Evolutionary conservation across 495 filamentous ascomycete genomes (phyloP).

Genomic region (Aspergillus wentii): DNA sequence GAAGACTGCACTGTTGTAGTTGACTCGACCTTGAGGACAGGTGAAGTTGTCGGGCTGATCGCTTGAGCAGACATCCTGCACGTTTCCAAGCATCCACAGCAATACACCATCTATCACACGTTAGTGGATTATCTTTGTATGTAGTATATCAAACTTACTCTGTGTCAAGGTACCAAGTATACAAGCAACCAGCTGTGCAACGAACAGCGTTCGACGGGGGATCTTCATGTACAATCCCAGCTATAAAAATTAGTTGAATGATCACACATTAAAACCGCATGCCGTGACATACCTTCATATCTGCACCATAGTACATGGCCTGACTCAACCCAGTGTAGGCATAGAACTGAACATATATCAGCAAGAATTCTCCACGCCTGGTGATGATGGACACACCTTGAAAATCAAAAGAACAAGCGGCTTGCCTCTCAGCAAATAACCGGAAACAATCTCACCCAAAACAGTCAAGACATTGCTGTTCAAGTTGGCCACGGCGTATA

Average conservation of each 20-base stretch:
- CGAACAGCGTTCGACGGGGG: slow-evolving; percentile 69
- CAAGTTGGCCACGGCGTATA: slow-evolving; percentile 80
- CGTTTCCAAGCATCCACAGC: slow-evolving; percentile 83
- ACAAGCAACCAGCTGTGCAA: slow-evolving; percentile 76
- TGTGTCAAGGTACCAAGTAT: slow-evolving; percentile 75
- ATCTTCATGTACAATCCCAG: slow-evolving; percentile 94
- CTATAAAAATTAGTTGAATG: slow-evolving; percentile 20
- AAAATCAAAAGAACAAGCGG: slow-evolving; percentile 87
- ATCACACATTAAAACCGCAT: no score
- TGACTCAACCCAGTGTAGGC: slow-evolving; percentile 76
- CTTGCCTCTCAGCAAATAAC: slow-evolving; percentile 66
- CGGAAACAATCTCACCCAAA: slow-evolving; percentile 69
- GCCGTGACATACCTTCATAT: slow-evolving; percentile 49
- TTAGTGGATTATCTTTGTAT: neutral
- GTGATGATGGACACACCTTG: slow-evolving; percentile 28
- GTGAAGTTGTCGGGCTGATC: slow-evolving; percentile 79
- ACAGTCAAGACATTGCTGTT: slow-evolving; percentile 71
- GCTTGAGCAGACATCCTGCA: slow-evolving; percentile 71
- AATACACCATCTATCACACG: slow-evolving; percentile 48
- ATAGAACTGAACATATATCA: slow-evolving; percentile 47
- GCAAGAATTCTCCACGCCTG: neutral
- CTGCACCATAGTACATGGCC: slow-evolving; percentile 76
- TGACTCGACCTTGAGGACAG: slow-evolving; percentile 80
- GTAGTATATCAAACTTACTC: slow-evolving; percentile 47
- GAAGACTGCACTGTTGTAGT: slow-evolving; percentile 84